phyloP scores from a whole-genome alignment of 2,329 filamentous ascomycete species.

The Pseudonectria foliicola region DNA sequence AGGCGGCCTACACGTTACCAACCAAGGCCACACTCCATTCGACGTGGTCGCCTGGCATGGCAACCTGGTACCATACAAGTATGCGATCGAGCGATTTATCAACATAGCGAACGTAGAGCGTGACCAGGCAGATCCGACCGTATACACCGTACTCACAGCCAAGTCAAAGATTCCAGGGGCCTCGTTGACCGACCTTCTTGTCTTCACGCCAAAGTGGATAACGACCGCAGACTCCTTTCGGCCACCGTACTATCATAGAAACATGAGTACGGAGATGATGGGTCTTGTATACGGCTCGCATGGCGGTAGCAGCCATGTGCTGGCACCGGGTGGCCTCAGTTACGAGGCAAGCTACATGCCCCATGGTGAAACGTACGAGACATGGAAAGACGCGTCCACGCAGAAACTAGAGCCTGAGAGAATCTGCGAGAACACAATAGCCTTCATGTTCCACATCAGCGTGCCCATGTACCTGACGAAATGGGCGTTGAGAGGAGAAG shows the following conservation, averaged over 20 bases:
- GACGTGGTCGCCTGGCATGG: constrained; percentile 75
- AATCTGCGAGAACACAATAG: constrained; percentile 52
- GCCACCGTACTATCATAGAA: constrained; percentile 1
- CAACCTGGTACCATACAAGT: constrained; percentile 71
- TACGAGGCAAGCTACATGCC: constrained; percentile 29
- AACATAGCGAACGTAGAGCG: constrained; percentile 54
- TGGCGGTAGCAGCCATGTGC: constrained; percentile 23
- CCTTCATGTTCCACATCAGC: constrained; percentile 61
- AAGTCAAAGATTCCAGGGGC: constrained; percentile 4
- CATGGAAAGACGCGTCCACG: constrained; percentile 44
- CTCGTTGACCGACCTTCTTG: background rate
- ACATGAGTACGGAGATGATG: constrained; percentile 4
- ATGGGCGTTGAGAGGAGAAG: constrained; percentile 46
- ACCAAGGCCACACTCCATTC: constrained; percentile 63
- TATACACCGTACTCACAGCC: constrained; percentile 34
- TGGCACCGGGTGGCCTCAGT: constrained; percentile 24
- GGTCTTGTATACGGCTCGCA: background rate
- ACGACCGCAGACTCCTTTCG: background rate
- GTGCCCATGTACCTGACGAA: constrained; percentile 63
- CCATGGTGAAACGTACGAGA: constrained; percentile 27
- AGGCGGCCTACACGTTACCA: constrained; percentile 56
- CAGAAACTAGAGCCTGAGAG: constrained; percentile 45
- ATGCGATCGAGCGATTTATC: constrained; percentile 68
- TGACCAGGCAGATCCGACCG: constrained; percentile 48
- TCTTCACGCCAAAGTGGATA: background rate